Evolutionary conservation across 257 asterid species (phyloP).

Genomic region (Fraxinus excelsior): DNA sequence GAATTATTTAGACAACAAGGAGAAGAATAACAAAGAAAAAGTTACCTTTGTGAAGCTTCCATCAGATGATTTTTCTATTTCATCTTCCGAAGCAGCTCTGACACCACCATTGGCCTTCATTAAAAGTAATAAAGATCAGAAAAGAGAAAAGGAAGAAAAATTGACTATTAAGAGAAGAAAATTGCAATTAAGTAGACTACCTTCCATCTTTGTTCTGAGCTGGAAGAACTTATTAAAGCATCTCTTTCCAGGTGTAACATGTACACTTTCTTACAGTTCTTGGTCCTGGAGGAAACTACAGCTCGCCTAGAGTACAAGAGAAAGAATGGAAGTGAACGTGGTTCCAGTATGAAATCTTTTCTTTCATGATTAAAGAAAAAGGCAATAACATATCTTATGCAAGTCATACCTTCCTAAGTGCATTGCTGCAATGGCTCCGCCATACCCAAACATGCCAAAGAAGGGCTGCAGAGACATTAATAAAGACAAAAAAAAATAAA

Average conservation of each 20-base stretch:
- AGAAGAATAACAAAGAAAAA: background rate
- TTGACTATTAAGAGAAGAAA: slow-evolving; percentile 6
- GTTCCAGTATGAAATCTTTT: background rate
- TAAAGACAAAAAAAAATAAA: background rate
- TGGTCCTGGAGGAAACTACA: slow-evolving; percentile 66
- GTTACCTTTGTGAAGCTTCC: slow-evolving; percentile 75
- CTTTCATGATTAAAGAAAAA: slow-evolving; percentile 6
- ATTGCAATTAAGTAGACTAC: slow-evolving; percentile 32
- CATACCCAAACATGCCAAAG: slow-evolving; percentile 88
- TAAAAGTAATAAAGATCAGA: slow-evolving; percentile 16
- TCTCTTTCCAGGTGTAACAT: slow-evolving; percentile 62
- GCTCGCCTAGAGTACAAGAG: slow-evolving; percentile 44
- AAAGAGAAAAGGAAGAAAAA: slow-evolving; percentile 6
- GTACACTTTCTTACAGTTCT: slow-evolving; percentile 51
- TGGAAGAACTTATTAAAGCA: slow-evolving; percentile 52
- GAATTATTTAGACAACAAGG: background rate
- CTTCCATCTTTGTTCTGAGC: slow-evolving; percentile 60
- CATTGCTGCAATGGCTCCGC: slow-evolving; percentile 81
- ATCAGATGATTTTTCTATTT: slow-evolving; percentile 39
- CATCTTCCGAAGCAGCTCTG: slow-evolving; percentile 55
- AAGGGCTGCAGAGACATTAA: slow-evolving; percentile 55
- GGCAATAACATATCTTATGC: slow-evolving; percentile 10
- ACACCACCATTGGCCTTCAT: slow-evolving; percentile 63
- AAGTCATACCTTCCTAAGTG: slow-evolving; percentile 68
- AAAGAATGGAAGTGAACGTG: background rate